Base-by-base conservation (phyloP, 2,329 filamentous ascomycete genomes). In the Alternaria sp. region DNA sequence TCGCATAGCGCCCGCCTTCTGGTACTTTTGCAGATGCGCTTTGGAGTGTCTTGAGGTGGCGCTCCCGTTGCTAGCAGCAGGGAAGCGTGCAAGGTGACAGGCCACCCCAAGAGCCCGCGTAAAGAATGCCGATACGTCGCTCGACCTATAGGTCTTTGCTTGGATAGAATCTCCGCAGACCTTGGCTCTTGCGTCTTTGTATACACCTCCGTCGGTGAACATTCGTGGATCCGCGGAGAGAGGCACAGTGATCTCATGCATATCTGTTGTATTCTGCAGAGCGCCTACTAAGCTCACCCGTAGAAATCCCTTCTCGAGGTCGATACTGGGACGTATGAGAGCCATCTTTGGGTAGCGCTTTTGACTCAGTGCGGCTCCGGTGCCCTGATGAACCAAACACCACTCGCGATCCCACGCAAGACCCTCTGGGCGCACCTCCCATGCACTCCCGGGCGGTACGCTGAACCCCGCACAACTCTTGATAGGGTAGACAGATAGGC, bases 371-470 rank as follows among this genome's bases (percentile, higher is more conserved):
- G 91, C 93, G 71, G 90, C 89, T 0, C 93, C 92, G 1, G 94
- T 96, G 46, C 93, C 94, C 74, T 90, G 87, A 76, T 97, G 94
- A 14, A 99, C 85, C 20, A 99, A 83, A 80, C 95, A 98, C 95
- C 96, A 99, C 82, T 98, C 95, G 65, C 96, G 87, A 78, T 99
- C 96, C 94, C 95, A 98, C 9, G 90, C 91, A 3, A 99, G 84
- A 0, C 96, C 96, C 81, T 97, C 94, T 8, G 87, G 84, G 59
- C 87, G 88, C 20, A 98, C 86, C 71, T 92, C 89, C 96, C 96
- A 99, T 14, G 84, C 75, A 8, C 82, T 82, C 3, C 83, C 86
- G 1, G 81, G 65, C 2, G 93, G 90, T 28, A 98, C 84, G 37
- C 83, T 83, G 77, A 91, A 97, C 1, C 92, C 92, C 15, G 89